These are phyloP conservation scores for Phanerochaete sordida DNA, from an alignment of 768 basidiomycete species.

Conservation along the genomic window DNA sequence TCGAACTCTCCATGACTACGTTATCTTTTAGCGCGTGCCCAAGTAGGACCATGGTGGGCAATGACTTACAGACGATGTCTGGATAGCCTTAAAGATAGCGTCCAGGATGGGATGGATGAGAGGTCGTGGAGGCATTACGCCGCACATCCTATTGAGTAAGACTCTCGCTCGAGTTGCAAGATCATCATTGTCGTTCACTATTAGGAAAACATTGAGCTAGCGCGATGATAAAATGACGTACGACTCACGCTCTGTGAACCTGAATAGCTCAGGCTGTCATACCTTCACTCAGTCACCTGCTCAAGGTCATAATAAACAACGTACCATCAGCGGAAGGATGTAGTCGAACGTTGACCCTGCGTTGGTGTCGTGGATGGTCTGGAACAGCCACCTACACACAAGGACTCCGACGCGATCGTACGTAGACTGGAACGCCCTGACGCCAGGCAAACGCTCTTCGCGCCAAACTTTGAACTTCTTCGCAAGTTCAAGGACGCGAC, in stretches of 20 bases:
- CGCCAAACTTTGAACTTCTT: conserved; percentile 67
- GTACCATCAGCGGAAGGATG: conserved; percentile 75
- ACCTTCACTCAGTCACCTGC: neutral
- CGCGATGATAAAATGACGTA: neutral
- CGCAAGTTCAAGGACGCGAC: conserved; percentile 58
- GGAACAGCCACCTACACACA: conserved; percentile 76
- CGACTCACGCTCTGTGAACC: conserved; percentile 63
- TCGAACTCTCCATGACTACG: conserved; percentile 83
- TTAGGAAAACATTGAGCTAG: neutral
- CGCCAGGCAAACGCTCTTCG: conserved; percentile 64
- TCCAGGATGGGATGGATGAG: conserved; percentile 68
- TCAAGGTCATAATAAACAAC: conserved; percentile 20
- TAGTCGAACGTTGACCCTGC: conserved; percentile 78
- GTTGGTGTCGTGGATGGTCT: conserved; percentile 71
- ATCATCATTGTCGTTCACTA: conserved; percentile 77
- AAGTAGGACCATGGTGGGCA: neutral
- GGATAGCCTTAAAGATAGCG: conserved; percentile 73
- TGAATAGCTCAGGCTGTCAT: conserved; percentile 67
- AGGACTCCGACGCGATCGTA: conserved; percentile 74
- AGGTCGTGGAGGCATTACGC: conserved; percentile 70
- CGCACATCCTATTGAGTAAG: conserved; percentile 81
- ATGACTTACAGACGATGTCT: conserved; percentile 61
- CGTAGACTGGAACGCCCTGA: conserved; percentile 78
- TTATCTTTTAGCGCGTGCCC: conserved; percentile 5
- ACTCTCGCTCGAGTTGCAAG: conserved; percentile 60